Conservation (phyloP, 495 filamentous ascomycete species). For the Gamarada debralockiae region DNA sequence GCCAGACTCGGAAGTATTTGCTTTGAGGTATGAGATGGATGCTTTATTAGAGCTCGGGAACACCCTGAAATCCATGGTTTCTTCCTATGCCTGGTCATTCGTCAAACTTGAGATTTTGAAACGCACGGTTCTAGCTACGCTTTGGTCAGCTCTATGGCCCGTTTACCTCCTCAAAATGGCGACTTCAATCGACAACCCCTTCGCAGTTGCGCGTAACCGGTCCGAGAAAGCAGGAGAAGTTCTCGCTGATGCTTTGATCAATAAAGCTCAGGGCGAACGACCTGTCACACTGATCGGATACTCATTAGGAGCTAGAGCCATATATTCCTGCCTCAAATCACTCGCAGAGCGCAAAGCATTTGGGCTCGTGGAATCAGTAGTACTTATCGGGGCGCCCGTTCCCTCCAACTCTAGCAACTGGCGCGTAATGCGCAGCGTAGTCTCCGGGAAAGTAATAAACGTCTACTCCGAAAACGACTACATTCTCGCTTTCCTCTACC, state of each 20-base stretch:
- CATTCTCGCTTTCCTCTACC: constrained; percentile 56
- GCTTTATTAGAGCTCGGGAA: constrained; percentile 71
- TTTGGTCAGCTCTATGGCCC: constrained; percentile 75
- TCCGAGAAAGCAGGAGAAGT: constrained; percentile 83
- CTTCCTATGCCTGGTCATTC: constrained; percentile 70
- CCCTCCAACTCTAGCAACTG: constrained; percentile 53
- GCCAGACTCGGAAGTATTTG: constrained; percentile 69
- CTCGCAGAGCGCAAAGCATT: constrained; percentile 77
- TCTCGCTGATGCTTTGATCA: constrained; percentile 83
- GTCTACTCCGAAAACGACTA: constrained; percentile 58
- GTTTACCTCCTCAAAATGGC: constrained; percentile 72
- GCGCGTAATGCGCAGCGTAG: constrained; percentile 51
- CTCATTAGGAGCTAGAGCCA: constrained; percentile 81
- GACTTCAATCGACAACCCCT: constrained; percentile 85
- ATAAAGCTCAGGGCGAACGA: constrained; percentile 82
- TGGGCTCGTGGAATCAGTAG: constrained; percentile 78
- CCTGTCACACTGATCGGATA: constrained; percentile 89
- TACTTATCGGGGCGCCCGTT: constrained; percentile 78
- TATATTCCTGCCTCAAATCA: constrained; percentile 73
- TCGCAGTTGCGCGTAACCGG: constrained; percentile 72
- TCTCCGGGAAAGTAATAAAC: constrained; percentile 53
- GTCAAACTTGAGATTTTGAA: constrained; percentile 72
- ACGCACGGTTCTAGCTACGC: constrained; percentile 58
- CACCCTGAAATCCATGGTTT: constrained; percentile 66
- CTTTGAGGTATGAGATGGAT: constrained; percentile 77